phyloP scores from a whole-genome alignment of 2,329 filamentous ascomycete species.

The Zasmidium citrigriseum region DNA sequence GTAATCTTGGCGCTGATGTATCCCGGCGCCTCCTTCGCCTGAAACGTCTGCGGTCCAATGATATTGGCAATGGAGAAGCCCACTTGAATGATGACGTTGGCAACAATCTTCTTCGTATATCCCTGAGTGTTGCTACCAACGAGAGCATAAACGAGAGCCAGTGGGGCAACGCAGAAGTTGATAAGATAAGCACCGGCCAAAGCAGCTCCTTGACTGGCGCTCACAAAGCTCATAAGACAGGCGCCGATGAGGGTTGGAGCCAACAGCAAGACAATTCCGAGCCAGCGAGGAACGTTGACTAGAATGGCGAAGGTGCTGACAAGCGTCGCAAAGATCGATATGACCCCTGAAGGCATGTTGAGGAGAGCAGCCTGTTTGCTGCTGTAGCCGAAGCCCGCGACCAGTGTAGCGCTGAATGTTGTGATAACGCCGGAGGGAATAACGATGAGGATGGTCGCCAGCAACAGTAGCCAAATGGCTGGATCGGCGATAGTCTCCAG shows the following conservation, averaged over 20 bases:
- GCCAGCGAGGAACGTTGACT: background rate
- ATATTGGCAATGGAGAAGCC: conserved; percentile 43
- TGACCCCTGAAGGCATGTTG: conserved; percentile 50
- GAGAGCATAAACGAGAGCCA: conserved; percentile 37
- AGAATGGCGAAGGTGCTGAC: background rate
- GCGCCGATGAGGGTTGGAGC: background rate
- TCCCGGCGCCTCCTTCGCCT: conserved; percentile 33
- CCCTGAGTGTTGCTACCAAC: conserved; percentile 49
- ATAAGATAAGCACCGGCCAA: conserved; percentile 36
- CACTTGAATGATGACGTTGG: conserved; percentile 37
- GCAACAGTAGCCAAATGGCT: conserved; percentile 46
- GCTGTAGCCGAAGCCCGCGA: conserved; percentile 28
- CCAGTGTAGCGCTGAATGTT: conserved; percentile 55
- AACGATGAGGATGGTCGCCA: conserved; percentile 37
- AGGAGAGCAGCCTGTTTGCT: conserved; percentile 29
- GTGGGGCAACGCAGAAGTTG: conserved; percentile 32
- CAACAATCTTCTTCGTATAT: conserved; percentile 40
- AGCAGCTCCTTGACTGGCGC: background rate
- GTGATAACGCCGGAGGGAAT: conserved; percentile 54
- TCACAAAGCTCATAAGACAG: background rate
- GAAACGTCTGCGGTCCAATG: conserved; percentile 39
- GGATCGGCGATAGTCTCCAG: conserved; percentile 62
- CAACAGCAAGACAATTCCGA: background rate
- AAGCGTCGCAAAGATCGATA: background rate
- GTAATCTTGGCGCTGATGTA: conserved; percentile 42